These are phyloP conservation scores for Prunus yedoensis DNA, from an alignment of 331 rosid genomes.

Conservation along the genomic window DNA sequence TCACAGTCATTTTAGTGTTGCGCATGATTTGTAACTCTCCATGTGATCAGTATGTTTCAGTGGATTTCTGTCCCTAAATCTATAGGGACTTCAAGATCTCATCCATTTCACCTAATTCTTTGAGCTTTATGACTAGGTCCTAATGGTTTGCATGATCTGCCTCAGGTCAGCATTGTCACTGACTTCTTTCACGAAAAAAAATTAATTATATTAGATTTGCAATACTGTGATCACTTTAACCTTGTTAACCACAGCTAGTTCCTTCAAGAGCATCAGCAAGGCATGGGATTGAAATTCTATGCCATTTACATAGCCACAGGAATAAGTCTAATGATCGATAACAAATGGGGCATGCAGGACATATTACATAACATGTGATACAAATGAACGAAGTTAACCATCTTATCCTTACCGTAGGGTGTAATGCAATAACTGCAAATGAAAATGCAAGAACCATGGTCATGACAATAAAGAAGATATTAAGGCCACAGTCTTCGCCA, in stretches of 20 bases:
- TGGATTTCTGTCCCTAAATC: not conserved
- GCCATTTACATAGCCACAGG: not conserved
- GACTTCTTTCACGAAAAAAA: not conserved
- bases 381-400: not conserved
- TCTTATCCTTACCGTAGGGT: conserved; percentile 67
- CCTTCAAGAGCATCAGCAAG: not conserved
- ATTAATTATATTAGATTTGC: not conserved
- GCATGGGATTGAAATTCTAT: not conserved
- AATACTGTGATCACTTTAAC: not conserved
- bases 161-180: not conserved
- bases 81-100: not conserved
- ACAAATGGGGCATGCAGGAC: not conserved
- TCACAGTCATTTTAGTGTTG: not conserved
- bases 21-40: not conserved
- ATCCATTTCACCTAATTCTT: not conserved
- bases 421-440: conserved; percentile 69
- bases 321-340: not conserved
- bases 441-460: conserved; percentile 79
- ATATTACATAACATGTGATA: not conserved
- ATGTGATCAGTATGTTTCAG: not conserved
- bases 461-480: conserved; percentile 89
- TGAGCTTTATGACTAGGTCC: not conserved
- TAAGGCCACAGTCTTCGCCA: conserved; percentile 89
- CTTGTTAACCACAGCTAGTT: not conserved
- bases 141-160: not conserved